These are phyloP conservation scores for Fraxinus quadrangulata DNA, from an alignment of 257 asterid species.

Conservation along the genomic window DNA sequence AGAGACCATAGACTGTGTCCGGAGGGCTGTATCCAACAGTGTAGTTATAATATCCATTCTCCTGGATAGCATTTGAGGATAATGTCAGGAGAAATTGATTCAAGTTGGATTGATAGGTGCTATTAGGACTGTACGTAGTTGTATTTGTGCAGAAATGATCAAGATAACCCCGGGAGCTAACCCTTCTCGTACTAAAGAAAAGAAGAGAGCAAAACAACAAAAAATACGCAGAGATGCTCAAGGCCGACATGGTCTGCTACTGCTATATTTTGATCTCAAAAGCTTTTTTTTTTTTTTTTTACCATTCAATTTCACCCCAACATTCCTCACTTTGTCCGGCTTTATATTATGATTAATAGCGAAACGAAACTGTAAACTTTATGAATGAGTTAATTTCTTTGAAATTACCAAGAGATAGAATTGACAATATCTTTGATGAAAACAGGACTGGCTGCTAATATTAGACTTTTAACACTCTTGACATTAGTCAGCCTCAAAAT, in stretches of 20 bases:
- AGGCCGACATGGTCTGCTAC: not conserved
- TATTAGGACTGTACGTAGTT: not conserved
- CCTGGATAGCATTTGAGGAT: constrained; percentile 8
- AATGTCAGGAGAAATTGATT: constrained; percentile 8
- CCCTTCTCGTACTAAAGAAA: not conserved
- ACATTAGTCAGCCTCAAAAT: too few species aligned
- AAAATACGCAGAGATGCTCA: not conserved
- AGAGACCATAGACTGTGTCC: constrained; percentile 10
- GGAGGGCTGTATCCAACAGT: not conserved
- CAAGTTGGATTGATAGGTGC: constrained; percentile 1
- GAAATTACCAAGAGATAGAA: too few species aligned
- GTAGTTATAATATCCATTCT: not conserved
- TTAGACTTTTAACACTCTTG: too few species aligned
- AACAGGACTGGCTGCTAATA: too few species aligned
- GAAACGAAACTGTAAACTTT: too few species aligned
- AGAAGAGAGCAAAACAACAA: not conserved
- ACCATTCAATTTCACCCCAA: too few species aligned
- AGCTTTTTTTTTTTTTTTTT: too few species aligned
- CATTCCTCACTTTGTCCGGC: too few species aligned
- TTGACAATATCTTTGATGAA: too few species aligned
- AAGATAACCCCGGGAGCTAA: not conserved
- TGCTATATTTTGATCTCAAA: not conserved
- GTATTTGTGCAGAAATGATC: not conserved
- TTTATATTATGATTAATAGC: too few species aligned
- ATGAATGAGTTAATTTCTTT: too few species aligned